phyloP scores from a whole-genome alignment of 257 asterid genomes.

The Osmanthus fragrans region DNA sequence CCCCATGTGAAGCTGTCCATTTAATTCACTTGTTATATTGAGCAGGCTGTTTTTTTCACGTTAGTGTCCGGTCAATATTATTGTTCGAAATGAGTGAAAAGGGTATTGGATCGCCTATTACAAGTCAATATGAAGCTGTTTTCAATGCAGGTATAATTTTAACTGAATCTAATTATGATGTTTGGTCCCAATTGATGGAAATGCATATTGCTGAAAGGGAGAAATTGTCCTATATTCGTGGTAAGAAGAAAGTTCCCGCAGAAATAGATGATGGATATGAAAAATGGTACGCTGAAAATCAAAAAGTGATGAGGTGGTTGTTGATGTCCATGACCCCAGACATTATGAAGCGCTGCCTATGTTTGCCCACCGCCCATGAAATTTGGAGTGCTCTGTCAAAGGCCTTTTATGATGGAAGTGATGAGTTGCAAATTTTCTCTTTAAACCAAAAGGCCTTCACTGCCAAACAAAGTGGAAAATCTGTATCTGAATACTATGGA shows the following conservation, averaged over 20 bases:
- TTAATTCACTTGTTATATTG: too few relatives aligned
- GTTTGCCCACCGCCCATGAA: not conserved
- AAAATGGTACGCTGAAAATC: not conserved
- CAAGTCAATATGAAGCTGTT: too few relatives aligned
- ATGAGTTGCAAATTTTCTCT: not conserved
- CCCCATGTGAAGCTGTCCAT: too few relatives aligned
- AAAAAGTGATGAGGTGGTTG: not conserved
- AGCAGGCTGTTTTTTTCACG: too few relatives aligned
- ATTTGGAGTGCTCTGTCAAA: slow-evolving; percentile 5
- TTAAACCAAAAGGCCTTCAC: not conserved
- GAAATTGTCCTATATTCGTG: not conserved
- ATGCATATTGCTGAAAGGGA: slow-evolving; percentile 3
- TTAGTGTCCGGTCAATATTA: too few relatives aligned
- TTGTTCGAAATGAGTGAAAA: too few relatives aligned
- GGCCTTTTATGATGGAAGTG: not conserved
- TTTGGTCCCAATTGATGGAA: slow-evolving; percentile 2
- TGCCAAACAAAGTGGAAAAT: too few relatives aligned
- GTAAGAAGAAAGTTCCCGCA: not conserved
- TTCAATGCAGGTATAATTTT: slow-evolving; percentile 11
- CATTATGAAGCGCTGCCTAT: not conserved
- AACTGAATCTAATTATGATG: slow-evolving; percentile 1
- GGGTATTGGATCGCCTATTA: too few relatives aligned
- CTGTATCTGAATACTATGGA: not conserved
- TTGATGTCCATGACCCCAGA: slow-evolving; percentile 11
- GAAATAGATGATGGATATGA: not conserved